These are phyloP conservation scores for Prasinococcaceae sp. DNA, from an alignment of 139 green algal species.

Conservation along the genomic window DNA sequence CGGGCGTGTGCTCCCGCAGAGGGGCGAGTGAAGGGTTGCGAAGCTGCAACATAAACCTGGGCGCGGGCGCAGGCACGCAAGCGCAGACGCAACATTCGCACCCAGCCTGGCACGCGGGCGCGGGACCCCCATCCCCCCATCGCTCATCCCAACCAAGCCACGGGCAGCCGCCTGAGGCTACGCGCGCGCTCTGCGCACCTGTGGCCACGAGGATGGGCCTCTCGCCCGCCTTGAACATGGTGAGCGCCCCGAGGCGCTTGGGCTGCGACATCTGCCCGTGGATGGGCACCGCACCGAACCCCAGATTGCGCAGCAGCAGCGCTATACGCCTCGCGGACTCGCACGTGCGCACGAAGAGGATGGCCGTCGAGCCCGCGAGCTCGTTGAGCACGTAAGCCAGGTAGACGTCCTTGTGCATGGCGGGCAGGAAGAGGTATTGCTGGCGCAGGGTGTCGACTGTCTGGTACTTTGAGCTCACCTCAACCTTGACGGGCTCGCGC, in stretches of 20 bases:
- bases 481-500: slow-evolving; percentile 77
- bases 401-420: slow-evolving; percentile 98
- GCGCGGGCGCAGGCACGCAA: too few relatives aligned
- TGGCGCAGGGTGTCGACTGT: slow-evolving; percentile 94
- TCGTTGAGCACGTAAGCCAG: slow-evolving; percentile 75
- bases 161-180: too few relatives aligned
- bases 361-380: slow-evolving; percentile 45
- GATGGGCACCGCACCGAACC: slow-evolving; percentile 49
- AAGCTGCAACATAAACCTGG: too few relatives aligned
- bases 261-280: slow-evolving; percentile 96
- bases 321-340: slow-evolving; percentile 74
- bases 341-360: slow-evolving; percentile 94
- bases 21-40: too few relatives aligned
- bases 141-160: too few relatives aligned
- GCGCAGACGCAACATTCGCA: too few relatives aligned
- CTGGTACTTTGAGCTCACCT: slow-evolving; percentile 87
- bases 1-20: too few relatives aligned
- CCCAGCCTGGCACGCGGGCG: too few relatives aligned
- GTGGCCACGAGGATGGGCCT: slow-evolving; percentile 58
- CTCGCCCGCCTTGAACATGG: slow-evolving; percentile 95
- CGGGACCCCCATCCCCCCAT: too few relatives aligned
- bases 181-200: too few relatives aligned
- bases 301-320: slow-evolving; percentile 87
- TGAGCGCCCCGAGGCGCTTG: slow-evolving; percentile 86
- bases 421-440: slow-evolving; percentile 95